A percentile compares a stretch with the other conserved stretches of the same genome.
phyloP scores from a whole-genome alignment of 2,329 filamentous ascomycete genomes.

The Paecilomyces sp. region DNA sequence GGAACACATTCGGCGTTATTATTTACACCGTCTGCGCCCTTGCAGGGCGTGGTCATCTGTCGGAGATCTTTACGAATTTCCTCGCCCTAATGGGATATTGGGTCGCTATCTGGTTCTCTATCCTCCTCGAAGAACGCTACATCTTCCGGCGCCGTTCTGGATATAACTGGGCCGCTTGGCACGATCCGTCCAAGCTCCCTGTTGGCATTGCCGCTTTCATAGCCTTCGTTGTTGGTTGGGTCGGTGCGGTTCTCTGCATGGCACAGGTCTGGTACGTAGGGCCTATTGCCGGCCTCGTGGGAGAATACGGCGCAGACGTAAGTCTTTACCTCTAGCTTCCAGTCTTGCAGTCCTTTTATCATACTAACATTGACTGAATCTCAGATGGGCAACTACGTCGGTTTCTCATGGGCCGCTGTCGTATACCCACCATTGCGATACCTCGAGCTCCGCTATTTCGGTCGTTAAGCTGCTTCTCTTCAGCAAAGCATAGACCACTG shows the following conservation, averaged over 20 bases:
- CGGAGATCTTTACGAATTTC: conserved; percentile 62
- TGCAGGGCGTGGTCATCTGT: conserved; percentile 53
- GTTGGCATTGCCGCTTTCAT: conserved; percentile 54
- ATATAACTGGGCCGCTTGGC: conserved; percentile 58
- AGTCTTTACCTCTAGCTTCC: conserved; percentile 16
- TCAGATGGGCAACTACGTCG: conserved; percentile 53
- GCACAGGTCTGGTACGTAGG: conserved; percentile 64
- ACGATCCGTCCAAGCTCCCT: conserved; percentile 52
- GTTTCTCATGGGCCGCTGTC: conserved; percentile 52
- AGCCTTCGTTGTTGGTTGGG: conserved; percentile 60
- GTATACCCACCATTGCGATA: conserved; percentile 50
- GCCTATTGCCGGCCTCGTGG: conserved; percentile 52
- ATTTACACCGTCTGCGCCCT: conserved; percentile 60
- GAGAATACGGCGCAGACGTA: conserved; percentile 52
- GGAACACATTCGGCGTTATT: conserved; percentile 56
- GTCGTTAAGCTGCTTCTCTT: conserved; percentile 26
- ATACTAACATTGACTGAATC: conserved; percentile 6
- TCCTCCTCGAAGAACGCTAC: conserved; percentile 52
- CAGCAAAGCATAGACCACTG: too few relatives aligned
- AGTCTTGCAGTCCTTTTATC: not conserved
- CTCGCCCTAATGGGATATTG: conserved; percentile 65
- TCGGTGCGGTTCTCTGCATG: conserved; percentile 60
- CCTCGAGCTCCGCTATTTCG: conserved; percentile 44
- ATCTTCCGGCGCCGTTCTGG: conserved; percentile 49
- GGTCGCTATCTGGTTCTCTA: conserved; percentile 59